These are phyloP conservation scores for Orobanche coerulescens DNA, from an alignment of 257 asterid genomes.

Conservation along the genomic window DNA sequence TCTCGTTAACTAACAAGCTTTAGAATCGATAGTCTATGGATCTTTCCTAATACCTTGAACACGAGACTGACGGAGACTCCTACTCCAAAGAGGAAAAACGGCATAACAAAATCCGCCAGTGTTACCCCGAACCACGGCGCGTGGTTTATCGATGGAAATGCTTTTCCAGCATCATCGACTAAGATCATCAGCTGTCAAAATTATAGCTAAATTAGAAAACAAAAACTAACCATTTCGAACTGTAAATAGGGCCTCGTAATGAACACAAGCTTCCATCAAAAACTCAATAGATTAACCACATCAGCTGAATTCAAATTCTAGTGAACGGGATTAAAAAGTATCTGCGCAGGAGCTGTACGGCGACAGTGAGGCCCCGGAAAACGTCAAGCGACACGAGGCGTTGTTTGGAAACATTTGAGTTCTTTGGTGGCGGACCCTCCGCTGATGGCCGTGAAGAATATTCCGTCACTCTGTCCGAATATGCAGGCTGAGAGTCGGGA, in stretches of 20 bases:
- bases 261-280: neutral
- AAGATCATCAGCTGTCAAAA: conserved; percentile 66
- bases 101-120: conserved; percentile 93
- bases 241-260: neutral
- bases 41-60: conserved; percentile 51
- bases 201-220: neutral
- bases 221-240: neutral
- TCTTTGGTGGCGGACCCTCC: conserved; percentile 29
- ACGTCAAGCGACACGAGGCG: conserved; percentile 85
- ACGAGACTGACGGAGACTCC: conserved; percentile 80
- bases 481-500: conserved; percentile 27
- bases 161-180: conserved; percentile 93
- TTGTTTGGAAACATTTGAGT: conserved; percentile 37
- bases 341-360: conserved; percentile 35
- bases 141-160: conserved; percentile 78
- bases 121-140: conserved; percentile 95
- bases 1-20: neutral
- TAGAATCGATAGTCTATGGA: neutral
- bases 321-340: neutral
- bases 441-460: conserved; percentile 25
- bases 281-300: neutral
- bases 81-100: conserved; percentile 80
- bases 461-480: conserved; percentile 24
- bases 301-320: conserved; percentile 5
- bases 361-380: conserved; percentile 87